Base-by-base conservation (phyloP, 2,329 filamentous ascomycete species). In the Cladophialophora yegresii region DNA sequence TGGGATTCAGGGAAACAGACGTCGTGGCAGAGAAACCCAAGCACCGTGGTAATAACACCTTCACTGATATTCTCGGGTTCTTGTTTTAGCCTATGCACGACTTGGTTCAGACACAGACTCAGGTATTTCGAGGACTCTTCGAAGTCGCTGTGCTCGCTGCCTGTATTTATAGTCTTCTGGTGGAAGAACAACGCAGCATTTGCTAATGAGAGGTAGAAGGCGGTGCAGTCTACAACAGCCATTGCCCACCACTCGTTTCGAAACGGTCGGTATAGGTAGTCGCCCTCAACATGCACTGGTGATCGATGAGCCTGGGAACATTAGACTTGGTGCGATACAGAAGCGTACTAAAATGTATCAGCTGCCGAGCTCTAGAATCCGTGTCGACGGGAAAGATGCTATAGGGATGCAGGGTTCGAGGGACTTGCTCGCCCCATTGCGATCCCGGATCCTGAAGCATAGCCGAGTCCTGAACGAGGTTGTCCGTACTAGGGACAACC, bases 101-200 rank as follows among this genome's bases (percentile, higher is more conserved):
- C 62, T 36, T 69, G 67, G 47, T 63, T 58, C 0, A 73, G 62
- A 61, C 69, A 70, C 7, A 63, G 43, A 20, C 70, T 70, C 26
- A 70, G 70, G 53, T 72, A 73, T 8, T 57, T 58, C 33, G 71
- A 59, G 12, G 68, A 65, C 53, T 72, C 71, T 2, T 61, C 54
- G 58, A 68, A 72, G 13, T 60, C 66, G 40, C 71, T 68, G 22
- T 72, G 71, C 28, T 66, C 65, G 33, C 68, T 69, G 3, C 54
- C 63, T 22, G 60, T 57, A n/a, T 62, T 63, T 30, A 67, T 53
- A 8, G 58, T 63, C 10, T 57, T 63, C 53, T 72, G 68, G 45
- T 72, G 67, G 16, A 72, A 64, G 60, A 72, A 73, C 66, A 73
- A 69, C 28, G 71, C 64, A 5, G 71, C 71, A 54, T 73, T 73